Base-by-base conservation (phyloP, 2,329 filamentous ascomycete species). In the Pseudopyrenochaeta lycopersici region DNA sequence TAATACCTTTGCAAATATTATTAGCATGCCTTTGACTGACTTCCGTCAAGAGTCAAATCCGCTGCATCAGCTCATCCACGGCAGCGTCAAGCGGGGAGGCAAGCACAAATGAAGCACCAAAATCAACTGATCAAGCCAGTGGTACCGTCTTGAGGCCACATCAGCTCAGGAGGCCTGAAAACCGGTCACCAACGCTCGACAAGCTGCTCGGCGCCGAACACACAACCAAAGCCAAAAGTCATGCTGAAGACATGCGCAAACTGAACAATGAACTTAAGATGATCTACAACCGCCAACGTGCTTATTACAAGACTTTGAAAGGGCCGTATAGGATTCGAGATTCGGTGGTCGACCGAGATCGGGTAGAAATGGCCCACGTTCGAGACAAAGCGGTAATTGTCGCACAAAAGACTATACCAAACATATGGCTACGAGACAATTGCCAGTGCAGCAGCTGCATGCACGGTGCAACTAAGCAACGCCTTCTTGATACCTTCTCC, bases 391-490 rank as follows among this genome's bases (percentile, higher is more conserved):
- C 49, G 14, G 39, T 60, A n/a, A 17, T 47, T 29, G 48, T 57
- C 6, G 38, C 7, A 1, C 30, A 17, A 1, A 55, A 11, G 30
- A 15, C 15, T 1, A 55, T 58, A 7, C 55, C 67, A 17, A 72
- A 60, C 20, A 88, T 65, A 18, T 65, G 62, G 62, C 40, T 65
- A 6, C 54, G 89, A 58, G 90, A 92, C 64, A 89, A 91, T 66
- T 93, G 90, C 67, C 88, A 86, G 53, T 93, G 90, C 68, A 64
- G 74, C 1, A 72, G 78, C 54, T 92, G 90, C 68, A 81, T 90
- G 20, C 88, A 92, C 72, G 84, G 84, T 51, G 84, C 87, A 56
- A 93, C 90, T 4, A 85, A 82, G 72, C 90, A 93, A 73, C 80
- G 88, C 21, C 83, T 84, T 45, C 80, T 90, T 49, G 83, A 91